These are phyloP conservation scores for Aspergillus quadrilineatus DNA, from an alignment of 2,329 filamentous ascomycete species.

Conservation along the genomic window DNA sequence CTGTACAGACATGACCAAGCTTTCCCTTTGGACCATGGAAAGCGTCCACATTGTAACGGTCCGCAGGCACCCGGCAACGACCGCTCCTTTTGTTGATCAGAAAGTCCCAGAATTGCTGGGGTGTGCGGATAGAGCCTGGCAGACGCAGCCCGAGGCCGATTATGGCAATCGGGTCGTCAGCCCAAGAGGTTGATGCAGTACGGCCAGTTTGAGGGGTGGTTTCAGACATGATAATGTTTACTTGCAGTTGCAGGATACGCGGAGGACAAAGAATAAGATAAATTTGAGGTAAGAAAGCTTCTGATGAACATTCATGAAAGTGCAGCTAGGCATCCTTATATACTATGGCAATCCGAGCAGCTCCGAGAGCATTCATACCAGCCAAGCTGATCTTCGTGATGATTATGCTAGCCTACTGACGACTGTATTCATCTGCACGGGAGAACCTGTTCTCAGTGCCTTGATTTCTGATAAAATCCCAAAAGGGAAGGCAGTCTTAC, in stretches of 20 bases:
- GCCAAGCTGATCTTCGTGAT: too few species aligned
- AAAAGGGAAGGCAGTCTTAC: too few species aligned
- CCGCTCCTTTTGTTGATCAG: slow-evolving; percentile 20
- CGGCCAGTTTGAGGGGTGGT: neutral
- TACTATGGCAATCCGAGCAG: too few species aligned
- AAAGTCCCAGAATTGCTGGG: slow-evolving; percentile 25
- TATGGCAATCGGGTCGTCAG: slow-evolving; percentile 13
- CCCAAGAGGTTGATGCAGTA: neutral
- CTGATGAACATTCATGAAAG: too few species aligned
- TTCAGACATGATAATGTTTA: neutral
- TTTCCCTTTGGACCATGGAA: slow-evolving; percentile 22
- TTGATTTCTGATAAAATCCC: too few species aligned
- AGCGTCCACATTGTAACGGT: slow-evolving; percentile 26
- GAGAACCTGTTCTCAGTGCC: too few species aligned
- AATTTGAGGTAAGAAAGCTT: too few species aligned
- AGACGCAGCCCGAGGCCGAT: slow-evolving; percentile 17
- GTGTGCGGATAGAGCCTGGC: slow-evolving; percentile 21
- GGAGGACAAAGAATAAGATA: too few species aligned
- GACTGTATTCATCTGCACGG: too few species aligned
- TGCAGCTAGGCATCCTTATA: too few species aligned
- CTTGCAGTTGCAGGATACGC: neutral
- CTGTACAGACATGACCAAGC: slow-evolving; percentile 2
- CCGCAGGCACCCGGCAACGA: slow-evolving; percentile 20
- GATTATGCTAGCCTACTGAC: too few species aligned
- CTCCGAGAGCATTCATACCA: too few species aligned